phyloP scores from a whole-genome alignment of 2,329 filamentous ascomycete species.

The Tolypocladium guangdongense region DNA sequence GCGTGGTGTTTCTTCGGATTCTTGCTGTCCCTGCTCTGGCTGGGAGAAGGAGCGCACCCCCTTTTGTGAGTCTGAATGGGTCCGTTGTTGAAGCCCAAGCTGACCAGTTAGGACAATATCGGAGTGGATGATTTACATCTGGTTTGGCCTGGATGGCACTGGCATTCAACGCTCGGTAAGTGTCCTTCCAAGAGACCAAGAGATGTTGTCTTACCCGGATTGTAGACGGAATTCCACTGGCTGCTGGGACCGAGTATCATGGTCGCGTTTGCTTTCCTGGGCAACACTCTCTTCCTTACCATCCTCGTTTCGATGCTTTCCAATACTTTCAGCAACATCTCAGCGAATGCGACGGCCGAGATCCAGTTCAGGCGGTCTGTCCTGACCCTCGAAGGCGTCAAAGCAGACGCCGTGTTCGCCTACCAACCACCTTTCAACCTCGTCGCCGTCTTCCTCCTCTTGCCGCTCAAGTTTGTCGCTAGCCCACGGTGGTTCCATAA shows the following conservation, averaged over 20 bases:
- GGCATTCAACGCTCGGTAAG: conserved; percentile 47
- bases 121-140: conserved; percentile 91
- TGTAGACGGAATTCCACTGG: conserved; percentile 60
- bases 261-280: conserved; percentile 75
- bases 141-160: conserved; percentile 74
- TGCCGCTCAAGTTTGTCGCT: conserved; percentile 68
- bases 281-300: conserved; percentile 81
- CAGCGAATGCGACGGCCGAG: conserved; percentile 67
- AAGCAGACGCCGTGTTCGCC: conserved; percentile 71
- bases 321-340: conserved; percentile 73
- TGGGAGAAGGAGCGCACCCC: conserved; percentile 52
- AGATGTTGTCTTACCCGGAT: not conserved
- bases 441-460: conserved; percentile 59
- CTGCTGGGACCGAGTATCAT: conserved; percentile 70
- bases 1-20: conserved; percentile 81
- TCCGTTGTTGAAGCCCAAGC: not conserved
- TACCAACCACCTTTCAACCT: conserved; percentile 81
- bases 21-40: conserved; percentile 67
- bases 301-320: conserved; percentile 80
- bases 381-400: conserved; percentile 75
- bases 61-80: conserved; percentile 34
- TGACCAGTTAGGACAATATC: conserved; percentile 47
- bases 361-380: conserved; percentile 75
- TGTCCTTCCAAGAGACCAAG: not conserved
- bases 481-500: conserved; percentile 85